phyloP scores from a whole-genome alignment of 257 asterid genomes.

The Vinca minor region DNA sequence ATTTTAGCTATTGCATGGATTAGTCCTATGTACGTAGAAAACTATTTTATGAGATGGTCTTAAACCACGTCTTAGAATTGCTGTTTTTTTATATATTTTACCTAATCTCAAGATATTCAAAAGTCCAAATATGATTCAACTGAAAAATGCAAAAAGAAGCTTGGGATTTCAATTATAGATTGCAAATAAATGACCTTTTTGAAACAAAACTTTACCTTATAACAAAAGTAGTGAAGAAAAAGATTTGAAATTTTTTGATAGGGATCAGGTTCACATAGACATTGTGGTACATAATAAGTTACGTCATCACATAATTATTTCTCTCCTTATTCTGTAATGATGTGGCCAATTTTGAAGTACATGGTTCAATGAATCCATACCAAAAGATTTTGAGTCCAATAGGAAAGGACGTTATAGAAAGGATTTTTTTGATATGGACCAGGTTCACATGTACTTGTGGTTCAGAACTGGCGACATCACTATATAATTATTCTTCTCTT shows the following conservation, averaged over 20 bases:
- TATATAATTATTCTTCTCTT: too few species aligned
- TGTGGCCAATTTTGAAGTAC: too few species aligned
- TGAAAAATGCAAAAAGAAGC: background rate
- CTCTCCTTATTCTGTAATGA: too few species aligned
- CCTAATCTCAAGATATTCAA: background rate
- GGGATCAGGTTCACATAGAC: too few species aligned
- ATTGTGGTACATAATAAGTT: too few species aligned
- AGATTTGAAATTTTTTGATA: too few species aligned
- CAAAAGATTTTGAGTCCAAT: background rate
- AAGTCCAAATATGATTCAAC: background rate
- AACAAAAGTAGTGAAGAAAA: background rate
- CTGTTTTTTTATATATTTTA: background rate
- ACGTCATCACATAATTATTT: too few species aligned
- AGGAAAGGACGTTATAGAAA: conserved; percentile 11
- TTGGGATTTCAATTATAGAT: background rate
- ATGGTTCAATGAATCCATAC: too few species aligned
- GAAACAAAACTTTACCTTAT: background rate
- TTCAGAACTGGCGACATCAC: too few species aligned
- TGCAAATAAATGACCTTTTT: background rate
- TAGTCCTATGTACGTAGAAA: too few species aligned
- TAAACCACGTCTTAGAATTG: background rate
- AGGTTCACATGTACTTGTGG: too few species aligned
- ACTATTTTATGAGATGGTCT: background rate
- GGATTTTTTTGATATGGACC: too few species aligned
- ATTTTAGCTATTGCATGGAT: background rate